Evolutionary conservation across 805 yeast genomes (phyloP), one percentile per base, ranked within the genome.

Genomic region (Yarrowia yakushimensis): DNA sequence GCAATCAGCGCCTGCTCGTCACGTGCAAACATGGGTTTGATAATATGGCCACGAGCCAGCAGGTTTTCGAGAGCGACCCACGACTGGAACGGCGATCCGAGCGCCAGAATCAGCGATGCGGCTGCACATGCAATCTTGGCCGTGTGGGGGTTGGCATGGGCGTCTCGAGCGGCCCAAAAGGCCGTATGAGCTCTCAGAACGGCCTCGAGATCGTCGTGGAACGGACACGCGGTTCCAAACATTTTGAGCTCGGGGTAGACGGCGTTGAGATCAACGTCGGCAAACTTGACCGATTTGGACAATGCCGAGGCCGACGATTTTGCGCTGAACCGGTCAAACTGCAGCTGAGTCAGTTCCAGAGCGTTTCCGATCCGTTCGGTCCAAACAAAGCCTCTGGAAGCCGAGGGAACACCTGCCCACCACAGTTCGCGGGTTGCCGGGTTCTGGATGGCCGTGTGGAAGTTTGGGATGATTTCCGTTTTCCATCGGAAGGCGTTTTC

Each of bases 381-480:
- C 91, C 91, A 87, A 2, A 85, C 74, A 11, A 71, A 69, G 5
- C 75, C 70, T 45, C 91, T 74, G 6, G 77, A 67, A 20, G 69
- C 68, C n/a, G 67, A 34, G 1, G 87, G 85, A 3, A 84, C 69
- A 4, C 85, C 85, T 34, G 85, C 72, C 87, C 87, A 84, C 82
- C 85, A 82, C 31, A 83, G 70, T 64, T 83, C 85, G 46, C 85
- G 74, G 6, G 79, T 77, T 20, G 73, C 67, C 1, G 80, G 74
- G 13, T 72, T 68, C 60, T 73, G 71, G 20, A 81, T 69, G 43
- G 73, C 72, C 6, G 65, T 63, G 23, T 70, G 68, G 60, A 74
- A 77, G 54, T 77, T 70, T 8, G 78, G 76, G 4, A 79, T 63
- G 9, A 82, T 76, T 42, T 73, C 69, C 10, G 63, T 48, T 23